Base-by-base conservation (phyloP, 1,284 basidiomycete genomes). In the Microbotryum lychnidis-dioicae region DNA sequence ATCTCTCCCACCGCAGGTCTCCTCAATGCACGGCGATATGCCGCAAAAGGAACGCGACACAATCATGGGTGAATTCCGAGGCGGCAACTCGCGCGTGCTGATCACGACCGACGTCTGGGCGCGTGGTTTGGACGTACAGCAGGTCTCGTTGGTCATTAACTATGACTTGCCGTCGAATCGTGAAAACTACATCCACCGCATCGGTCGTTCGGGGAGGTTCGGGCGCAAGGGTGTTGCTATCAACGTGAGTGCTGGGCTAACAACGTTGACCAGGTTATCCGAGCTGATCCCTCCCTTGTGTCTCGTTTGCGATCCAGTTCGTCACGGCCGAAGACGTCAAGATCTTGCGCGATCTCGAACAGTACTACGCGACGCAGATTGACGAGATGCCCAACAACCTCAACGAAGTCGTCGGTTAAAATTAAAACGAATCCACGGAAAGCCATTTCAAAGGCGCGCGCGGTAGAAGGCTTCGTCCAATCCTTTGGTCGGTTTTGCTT, bases 161-260 rank as follows among this genome's bases (percentile, higher is more conserved):
- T 65, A 69, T 66, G 68, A 67, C 66, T 58, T 67, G 57, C 68
- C 66, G 68, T 89, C 87, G 67, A 92, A 92, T 76, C 91, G 91
- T 82, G 93, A 97, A 80, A 96, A 97, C 77, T 98, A 98, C 79
- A 93, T 98, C 69, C 93, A 97, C 79, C 86, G 93, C 72, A 97
- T 97, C 72, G 93, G 93, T 77, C 86, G 92, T 62, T 91, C 89
- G 58, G 93, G 93, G 71, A 87, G 93, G 61, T 97, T 91, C 79
- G 37, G 37, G 37, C 37, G 37, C 37, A 42, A 42, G 5, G 37
- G 37, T 4, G 92, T 89, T 70, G 91, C 84, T 58, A 91, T 88
- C 77, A 96, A 87, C 76, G 88, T 90, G 73, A 63, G 75, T 69
- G 27, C 31, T 45, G 16, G 50, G 44, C 81, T 42, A n/a, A 16